Conservation (phyloP, 306 rosid genomes). For the Luffa acutangula region DNA sequence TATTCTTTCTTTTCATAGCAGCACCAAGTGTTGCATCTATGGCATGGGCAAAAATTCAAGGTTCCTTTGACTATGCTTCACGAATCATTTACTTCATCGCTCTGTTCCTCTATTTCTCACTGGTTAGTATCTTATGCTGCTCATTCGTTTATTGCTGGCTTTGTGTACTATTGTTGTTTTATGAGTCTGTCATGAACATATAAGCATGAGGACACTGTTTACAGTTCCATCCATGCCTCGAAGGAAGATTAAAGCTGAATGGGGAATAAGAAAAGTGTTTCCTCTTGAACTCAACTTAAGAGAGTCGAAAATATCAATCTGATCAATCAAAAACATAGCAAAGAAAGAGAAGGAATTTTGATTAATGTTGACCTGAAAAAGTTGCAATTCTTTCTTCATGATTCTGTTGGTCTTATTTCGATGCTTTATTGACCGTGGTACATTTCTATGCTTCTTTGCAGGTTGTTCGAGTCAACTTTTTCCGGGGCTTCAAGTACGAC, state of each 20-base stretch:
- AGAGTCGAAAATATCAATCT: background rate
- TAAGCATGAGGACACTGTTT: background rate
- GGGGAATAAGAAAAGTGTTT: background rate
- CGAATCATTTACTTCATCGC: slow-evolving; percentile 70
- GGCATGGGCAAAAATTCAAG: slow-evolving; percentile 88
- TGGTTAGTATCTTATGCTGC: slow-evolving; percentile 30
- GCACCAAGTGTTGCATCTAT: slow-evolving; percentile 93
- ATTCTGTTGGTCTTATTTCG: background rate
- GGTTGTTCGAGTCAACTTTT: slow-evolving; percentile 43
- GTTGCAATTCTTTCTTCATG: background rate
- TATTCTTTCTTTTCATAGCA: slow-evolving; percentile 83
- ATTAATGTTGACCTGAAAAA: background rate
- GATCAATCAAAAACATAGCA: background rate
- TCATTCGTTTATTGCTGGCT: background rate
- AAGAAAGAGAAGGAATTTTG: background rate
- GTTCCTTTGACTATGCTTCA: slow-evolving; percentile 62
- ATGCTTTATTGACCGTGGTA: background rate
- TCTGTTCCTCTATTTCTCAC: slow-evolving; percentile 75
- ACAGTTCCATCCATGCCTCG: background rate
- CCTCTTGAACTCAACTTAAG: background rate
- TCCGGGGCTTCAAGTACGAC: slow-evolving; percentile 39
- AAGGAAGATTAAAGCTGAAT: background rate
- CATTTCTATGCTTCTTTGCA: slow-evolving; percentile 22
- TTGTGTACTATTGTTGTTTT: background rate
- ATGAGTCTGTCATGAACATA: background rate